A percentile compares a stretch with the other conserved stretches of the same genome.
Conservation (phyloP, 2,329 filamentous ascomycete species). For the Penicillium sp. region DNA sequence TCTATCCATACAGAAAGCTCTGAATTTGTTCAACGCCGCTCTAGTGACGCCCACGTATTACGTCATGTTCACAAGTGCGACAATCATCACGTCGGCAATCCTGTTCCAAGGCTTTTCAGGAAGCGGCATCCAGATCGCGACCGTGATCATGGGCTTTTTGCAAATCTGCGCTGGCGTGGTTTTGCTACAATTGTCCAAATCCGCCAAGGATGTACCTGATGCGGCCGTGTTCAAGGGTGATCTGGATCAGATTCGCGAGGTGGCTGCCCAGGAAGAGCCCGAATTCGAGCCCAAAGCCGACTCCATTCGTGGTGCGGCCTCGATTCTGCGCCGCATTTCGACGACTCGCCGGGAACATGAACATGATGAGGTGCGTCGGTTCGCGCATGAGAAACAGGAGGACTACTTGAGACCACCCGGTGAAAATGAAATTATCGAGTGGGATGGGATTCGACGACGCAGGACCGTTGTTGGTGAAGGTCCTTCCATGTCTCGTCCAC, state of each 20-base stretch:
- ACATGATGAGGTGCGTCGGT: constrained; percentile 67
- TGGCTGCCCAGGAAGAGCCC: constrained; percentile 91
- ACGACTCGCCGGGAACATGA: constrained; percentile 70
- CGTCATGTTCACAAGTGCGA: constrained; percentile 94
- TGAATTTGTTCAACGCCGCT: constrained; percentile 94
- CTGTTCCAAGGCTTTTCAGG: constrained; percentile 94
- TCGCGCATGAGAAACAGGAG: constrained; percentile 69
- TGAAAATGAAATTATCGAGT: constrained; percentile 78
- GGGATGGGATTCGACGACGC: constrained; percentile 80
- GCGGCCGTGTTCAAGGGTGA: constrained; percentile 87
- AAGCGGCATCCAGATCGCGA: constrained; percentile 70
- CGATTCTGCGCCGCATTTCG: constrained; percentile 79
- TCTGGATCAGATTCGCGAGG: constrained; percentile 88
- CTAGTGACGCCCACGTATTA: constrained; percentile 98
- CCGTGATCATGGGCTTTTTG: constrained; percentile 87
- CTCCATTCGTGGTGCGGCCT: constrained; percentile 83
- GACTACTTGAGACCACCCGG: constrained; percentile 68
- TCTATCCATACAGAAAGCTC: constrained; percentile 68
- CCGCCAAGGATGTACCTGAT: constrained; percentile 94
- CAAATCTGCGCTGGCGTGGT: constrained; percentile 91
- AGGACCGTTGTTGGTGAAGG: constrained; percentile 51
- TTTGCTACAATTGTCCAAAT: constrained; percentile 91
- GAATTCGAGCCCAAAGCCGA: constrained; percentile 95
- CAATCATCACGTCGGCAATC: constrained; percentile 87
- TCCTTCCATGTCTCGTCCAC: constrained; percentile 37